phyloP scores from a whole-genome alignment of 1,139 yeast genomes.

The Hyphopichia pseudoburtonii region DNA sequence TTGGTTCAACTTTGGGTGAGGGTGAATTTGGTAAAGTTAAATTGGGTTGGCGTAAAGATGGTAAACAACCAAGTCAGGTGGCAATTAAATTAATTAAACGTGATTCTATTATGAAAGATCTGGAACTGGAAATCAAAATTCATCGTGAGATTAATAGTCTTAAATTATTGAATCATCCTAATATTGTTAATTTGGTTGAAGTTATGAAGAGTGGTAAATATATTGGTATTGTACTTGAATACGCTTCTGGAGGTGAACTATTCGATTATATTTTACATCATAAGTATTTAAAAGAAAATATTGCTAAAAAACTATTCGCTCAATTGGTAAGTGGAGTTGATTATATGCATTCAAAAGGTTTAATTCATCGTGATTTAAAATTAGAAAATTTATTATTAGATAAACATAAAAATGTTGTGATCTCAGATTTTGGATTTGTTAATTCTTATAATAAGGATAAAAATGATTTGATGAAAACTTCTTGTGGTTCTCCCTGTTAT shows the following conservation, averaged over 20 bases:
- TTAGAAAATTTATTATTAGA: conserved; percentile 71
- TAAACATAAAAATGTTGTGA: conserved; percentile 75
- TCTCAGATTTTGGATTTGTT: conserved; percentile 89
- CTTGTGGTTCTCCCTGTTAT: conserved; percentile 97
- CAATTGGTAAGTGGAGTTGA: conserved; percentile 93
- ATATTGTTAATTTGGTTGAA: conserved; percentile 87
- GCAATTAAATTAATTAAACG: conserved; percentile 91
- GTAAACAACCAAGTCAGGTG: conserved; percentile 75
- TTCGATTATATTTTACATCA: conserved; percentile 90
- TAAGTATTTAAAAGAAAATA: conserved; percentile 79
- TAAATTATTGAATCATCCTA: conserved; percentile 85
- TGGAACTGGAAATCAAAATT: conserved; percentile 83
- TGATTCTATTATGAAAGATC: conserved; percentile 79
- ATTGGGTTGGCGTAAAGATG: conserved; percentile 92
- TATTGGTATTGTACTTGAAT: conserved; percentile 93
- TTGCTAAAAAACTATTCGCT: conserved; percentile 86
- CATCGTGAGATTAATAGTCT: conserved; percentile 92
- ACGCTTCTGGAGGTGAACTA: conserved; percentile 96
- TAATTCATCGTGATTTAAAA: conserved; percentile 79
- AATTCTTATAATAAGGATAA: conserved; percentile 71
- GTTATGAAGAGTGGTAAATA: conserved; percentile 93
- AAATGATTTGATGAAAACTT: conserved; percentile 85
- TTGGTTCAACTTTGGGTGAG: conserved; percentile 95
- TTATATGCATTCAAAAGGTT: conserved; percentile 82
- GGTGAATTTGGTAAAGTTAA: conserved; percentile 98